Evolutionary conservation across 371 early-diverging fungal species (phyloP).

Genomic region (Saksenaea vasiformis): DNA sequence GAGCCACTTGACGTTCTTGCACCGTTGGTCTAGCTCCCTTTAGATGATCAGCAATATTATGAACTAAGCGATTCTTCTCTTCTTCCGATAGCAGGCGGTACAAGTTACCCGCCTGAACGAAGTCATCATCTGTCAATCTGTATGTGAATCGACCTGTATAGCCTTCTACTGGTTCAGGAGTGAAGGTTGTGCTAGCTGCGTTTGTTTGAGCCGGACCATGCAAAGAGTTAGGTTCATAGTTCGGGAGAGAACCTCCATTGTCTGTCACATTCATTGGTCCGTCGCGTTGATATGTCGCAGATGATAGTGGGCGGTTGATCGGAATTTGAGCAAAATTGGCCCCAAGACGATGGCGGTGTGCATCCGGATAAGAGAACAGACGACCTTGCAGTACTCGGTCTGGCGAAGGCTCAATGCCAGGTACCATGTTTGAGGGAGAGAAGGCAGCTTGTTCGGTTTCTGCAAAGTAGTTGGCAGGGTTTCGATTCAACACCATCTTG

Average conservation of each 20-base stretch:
- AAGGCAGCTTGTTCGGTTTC: constrained; percentile 84
- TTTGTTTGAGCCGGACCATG: constrained; percentile 61
- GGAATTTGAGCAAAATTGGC: constrained; percentile 76
- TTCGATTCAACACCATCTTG: constrained; percentile 71
- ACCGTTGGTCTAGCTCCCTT: constrained; percentile 73
- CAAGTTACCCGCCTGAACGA: constrained; percentile 72
- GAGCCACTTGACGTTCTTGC: constrained; percentile 73
- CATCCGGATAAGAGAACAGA: constrained; percentile 77
- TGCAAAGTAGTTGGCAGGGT: constrained; percentile 82
- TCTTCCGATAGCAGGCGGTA: constrained; percentile 67
- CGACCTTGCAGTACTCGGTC: constrained; percentile 83
- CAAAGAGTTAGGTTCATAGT: constrained; percentile 79
- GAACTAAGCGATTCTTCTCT: constrained; percentile 69
- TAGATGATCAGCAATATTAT: constrained; percentile 73
- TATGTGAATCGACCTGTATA: constrained; percentile 63
- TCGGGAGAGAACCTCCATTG: constrained; percentile 69
- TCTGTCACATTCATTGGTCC: constrained; percentile 68
- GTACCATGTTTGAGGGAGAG: constrained; percentile 72
- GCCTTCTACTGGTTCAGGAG: constrained; percentile 47
- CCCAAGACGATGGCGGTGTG: constrained; percentile 79
- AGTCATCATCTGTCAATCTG: constrained; percentile 67
- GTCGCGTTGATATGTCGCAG: constrained; percentile 76
- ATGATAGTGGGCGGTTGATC: constrained; percentile 59
- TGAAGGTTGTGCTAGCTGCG: constrained; percentile 42
- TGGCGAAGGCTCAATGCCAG: constrained; percentile 70